Evolutionary conservation across 257 asterid species (phyloP), one percentile per base, ranked within the genome.

Genomic region (Solanum paucissectum): DNA sequence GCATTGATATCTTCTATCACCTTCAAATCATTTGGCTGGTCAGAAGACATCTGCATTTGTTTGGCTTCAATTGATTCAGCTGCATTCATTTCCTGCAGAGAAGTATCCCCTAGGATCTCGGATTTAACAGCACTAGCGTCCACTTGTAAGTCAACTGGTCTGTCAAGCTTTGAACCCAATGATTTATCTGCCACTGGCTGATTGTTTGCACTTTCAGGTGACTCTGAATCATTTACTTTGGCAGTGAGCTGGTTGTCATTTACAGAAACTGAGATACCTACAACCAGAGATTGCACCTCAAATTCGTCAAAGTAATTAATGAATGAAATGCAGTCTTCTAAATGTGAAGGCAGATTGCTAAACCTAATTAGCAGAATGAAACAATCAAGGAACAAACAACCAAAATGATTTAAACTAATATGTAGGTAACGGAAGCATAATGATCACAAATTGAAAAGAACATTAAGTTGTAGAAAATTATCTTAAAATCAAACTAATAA

Each of bases 231-330:
- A 74, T 68, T 44, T 1, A 72, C 85, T 87, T 90, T 87, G 25
- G 87, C 90, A 40, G 88, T 64, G 38, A 9, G 85, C 32, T 64
- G 87, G 12, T 89, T 86, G 75, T 87, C 91, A 90, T 87, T 55
- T 33, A 84, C 74, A 85, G 88, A 88, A 73, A 88, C 88, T 58
- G 74, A 84, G 85, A 5, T 81, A 83, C 88, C 96, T 94, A 94
- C 89, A 85, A 60, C 75, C 36, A 84, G 18, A 71, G 87, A 84
- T 55, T 25, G 87, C 83, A 74, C 64, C 73, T 83, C 36, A 46
- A 83, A 77, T 16, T 49, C 9, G 3, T 36, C 49, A 10, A 49
- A 49, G 18, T 40, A 76, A 40, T 4, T 46, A 81, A 18, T 5
- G 32, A 82, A 49, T 18, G 12, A 77, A 40, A 25, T 49, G 86